Conservation (phyloP, 2,329 filamentous ascomycete genomes). For the Beauveria brongniartii region DNA sequence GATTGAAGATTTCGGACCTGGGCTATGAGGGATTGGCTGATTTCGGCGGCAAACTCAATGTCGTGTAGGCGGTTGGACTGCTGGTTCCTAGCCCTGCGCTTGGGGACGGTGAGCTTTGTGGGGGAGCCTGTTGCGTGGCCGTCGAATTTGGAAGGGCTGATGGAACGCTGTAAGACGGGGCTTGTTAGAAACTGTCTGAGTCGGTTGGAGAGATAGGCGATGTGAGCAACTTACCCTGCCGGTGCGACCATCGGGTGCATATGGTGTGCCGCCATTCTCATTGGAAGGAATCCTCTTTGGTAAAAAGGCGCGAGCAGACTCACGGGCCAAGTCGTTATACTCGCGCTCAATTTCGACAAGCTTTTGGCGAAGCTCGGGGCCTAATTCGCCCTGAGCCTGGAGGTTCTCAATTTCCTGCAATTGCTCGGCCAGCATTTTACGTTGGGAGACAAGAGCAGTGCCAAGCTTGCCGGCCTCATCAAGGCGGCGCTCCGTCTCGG, state of each 20-base stretch:
- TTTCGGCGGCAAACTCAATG: constrained; percentile 97
- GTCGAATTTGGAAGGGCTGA: constrained; percentile 72
- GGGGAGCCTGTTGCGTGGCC: constrained; percentile 79
- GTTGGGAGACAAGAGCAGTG: constrained; percentile 78
- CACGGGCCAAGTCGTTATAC: constrained; percentile 86
- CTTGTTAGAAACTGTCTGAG: constrained; percentile 13
- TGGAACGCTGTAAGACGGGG: constrained; percentile 46
- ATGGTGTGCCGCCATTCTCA: constrained; percentile 49
- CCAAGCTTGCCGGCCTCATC: constrained; percentile 87
- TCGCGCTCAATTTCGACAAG: constrained; percentile 85
- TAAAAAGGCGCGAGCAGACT: constrained; percentile 81
- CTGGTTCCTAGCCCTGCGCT: constrained; percentile 84
- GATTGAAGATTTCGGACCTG: constrained; percentile 88
- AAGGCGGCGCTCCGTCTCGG: constrained; percentile 84
- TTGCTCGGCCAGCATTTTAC: constrained; percentile 71
- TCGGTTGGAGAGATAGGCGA: not conserved
- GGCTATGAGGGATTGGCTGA: constrained; percentile 87
- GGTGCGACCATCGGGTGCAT: constrained; percentile 42
- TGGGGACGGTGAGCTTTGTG: constrained; percentile 80
- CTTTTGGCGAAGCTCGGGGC: constrained; percentile 72
- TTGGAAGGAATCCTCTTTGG: constrained; percentile 70
- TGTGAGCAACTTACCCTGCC: constrained; percentile 39
- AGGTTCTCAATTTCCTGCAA: constrained; percentile 77
- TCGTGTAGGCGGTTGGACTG: constrained; percentile 83
- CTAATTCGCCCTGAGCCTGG: constrained; percentile 68